Conservation (phyloP, 2,329 filamentous ascomycete genomes). For the Thielaviopsis musarum region DNA sequence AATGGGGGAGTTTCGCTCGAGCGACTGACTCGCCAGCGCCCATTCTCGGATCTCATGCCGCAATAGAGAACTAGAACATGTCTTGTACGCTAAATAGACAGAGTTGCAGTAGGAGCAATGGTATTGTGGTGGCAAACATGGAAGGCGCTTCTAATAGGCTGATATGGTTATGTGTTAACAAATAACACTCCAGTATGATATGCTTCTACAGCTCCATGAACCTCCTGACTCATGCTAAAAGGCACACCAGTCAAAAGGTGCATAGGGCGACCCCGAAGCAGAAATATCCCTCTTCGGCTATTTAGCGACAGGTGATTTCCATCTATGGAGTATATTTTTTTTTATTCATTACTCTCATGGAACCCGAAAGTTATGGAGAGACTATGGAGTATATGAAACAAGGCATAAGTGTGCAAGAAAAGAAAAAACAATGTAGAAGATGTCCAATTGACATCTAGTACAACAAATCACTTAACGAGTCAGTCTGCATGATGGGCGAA, state of each 20-base stretch:
- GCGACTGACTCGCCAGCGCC: not conserved
- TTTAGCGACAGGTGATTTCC: not conserved
- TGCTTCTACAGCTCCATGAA: not conserved
- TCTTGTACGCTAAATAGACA: not conserved
- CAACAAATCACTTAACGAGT: not conserved
- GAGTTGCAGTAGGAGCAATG: not conserved
- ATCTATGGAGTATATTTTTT: too few species aligned
- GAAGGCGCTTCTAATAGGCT: not conserved
- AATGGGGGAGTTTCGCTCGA: not conserved
- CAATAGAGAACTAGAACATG: not conserved
- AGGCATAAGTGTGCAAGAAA: too few species aligned
- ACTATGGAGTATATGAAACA: too few species aligned
- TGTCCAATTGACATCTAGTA: not conserved
- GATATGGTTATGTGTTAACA: not conserved
- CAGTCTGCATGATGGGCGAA: not conserved
- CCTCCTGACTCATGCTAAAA: not conserved
- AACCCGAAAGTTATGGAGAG: too few species aligned
- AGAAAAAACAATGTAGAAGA: not conserved
- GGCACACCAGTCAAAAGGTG: not conserved
- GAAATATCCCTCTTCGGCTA: not conserved
- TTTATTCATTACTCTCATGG: too few species aligned
- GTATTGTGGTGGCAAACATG: not conserved
- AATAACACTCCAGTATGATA: too few species aligned
- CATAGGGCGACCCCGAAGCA: not conserved
- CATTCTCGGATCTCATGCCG: not conserved